These are phyloP conservation scores for Mortierella sp. DNA, from an alignment of 371 early-diverging fungal species.

Conservation along the genomic window DNA sequence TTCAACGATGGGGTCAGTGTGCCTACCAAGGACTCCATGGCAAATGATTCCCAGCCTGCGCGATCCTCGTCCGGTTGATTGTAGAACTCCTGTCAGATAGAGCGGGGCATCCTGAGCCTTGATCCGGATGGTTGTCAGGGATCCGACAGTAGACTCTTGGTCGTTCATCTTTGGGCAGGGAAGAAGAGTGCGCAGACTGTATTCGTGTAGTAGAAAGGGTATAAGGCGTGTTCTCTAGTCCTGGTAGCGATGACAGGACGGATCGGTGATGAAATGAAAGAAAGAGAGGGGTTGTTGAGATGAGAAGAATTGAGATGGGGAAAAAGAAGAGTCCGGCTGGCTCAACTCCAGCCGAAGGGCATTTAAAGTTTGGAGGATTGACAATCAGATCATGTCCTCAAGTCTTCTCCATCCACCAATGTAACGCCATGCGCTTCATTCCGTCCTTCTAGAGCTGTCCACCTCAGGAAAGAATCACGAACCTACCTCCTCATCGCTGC, in stretches of 20 bases:
- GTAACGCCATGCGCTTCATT: background rate
- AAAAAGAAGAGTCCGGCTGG: background rate
- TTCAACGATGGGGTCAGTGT: no score
- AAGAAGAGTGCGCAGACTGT: no score
- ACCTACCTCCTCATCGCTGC: no score
- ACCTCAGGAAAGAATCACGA: no score
- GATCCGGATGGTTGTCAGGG: background rate
- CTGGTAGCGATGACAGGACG: background rate
- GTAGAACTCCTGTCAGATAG: constrained; percentile 22
- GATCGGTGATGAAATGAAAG: background rate
- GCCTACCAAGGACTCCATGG: constrained; percentile 48
- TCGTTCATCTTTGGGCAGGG: no score
- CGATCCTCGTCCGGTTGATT: constrained; percentile 35
- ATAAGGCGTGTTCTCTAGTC: background rate
- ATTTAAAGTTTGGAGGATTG: background rate
- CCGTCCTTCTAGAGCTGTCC: no score
- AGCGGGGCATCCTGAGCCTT: constrained; percentile 5
- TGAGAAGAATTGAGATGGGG: background rate
- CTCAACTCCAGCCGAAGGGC: constrained; percentile 1
- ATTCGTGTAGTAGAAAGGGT: no score
- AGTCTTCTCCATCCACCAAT: background rate
- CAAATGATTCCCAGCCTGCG: constrained; percentile 53
- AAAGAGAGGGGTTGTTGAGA: background rate
- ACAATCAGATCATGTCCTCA: no score
- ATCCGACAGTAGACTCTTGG: background rate